Evolutionary conservation across 164 flowering plant genomes (phyloP), one percentile per base, ranked within the genome.

Genomic region (Macadamia tetraphylla): DNA sequence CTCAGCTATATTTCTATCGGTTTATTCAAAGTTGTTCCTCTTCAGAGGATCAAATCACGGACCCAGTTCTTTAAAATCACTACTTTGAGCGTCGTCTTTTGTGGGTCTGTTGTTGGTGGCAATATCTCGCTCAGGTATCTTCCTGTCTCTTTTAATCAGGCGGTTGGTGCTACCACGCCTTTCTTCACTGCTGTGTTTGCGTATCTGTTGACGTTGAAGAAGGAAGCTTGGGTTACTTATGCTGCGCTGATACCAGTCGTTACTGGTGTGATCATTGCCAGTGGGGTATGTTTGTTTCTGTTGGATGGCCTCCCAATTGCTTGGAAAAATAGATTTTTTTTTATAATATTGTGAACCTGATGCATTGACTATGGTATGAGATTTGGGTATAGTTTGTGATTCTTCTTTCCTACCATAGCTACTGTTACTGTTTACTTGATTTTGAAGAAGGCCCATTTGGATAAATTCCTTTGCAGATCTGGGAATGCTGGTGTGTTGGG

Each of bases 151-250:
- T 89, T 89, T 46, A 89, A 89, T 63, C 95, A 89, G 80, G 95
- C 95, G 17, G 88, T 89, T 13, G 95, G 92, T 9, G 92, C 95
- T 2, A 87, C 95, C 1, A 87, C 95, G 1, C 95, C 95, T 0
- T 87, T 89, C 61, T 89, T 89, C 76, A 89, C 95, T 7, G 95
- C 95, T 3, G 18, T 89, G 18, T 86, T 89, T 52, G 90, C 95
- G 0, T 87, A 85, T 68, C 29, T 87, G 35, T 76, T 82, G 76
- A 83, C 90, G 29, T 52, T 85, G 53, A 89, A 89, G 82, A 80
- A 87, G 72, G 92, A 87, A 72, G 85, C 84, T n/a, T 89, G 94
- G 90, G 64, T 86, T 32, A 87, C 91, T 1, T 89, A 89, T 74
- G 90, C 83, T 60, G 86, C 92, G 14, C 83, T 89, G 48, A 82